Conservation (phyloP, 495 filamentous ascomycete species). For the Xylaria cubensis region DNA sequence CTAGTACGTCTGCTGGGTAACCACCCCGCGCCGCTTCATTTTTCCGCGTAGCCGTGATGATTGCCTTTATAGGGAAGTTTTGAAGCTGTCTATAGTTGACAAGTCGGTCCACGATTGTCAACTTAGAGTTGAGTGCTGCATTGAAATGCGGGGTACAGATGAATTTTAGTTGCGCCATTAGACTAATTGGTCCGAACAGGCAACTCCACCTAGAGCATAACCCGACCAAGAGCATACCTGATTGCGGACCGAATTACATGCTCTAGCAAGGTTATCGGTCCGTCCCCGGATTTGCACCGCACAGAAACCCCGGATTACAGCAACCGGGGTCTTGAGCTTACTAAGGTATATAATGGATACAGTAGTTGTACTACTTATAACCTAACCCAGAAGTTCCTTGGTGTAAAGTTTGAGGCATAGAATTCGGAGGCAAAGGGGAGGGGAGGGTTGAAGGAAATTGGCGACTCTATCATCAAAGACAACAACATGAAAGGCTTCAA, state of each 20-base stretch:
- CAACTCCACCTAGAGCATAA: slow-evolving; percentile 6
- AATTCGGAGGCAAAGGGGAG: background rate
- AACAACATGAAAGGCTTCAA: background rate
- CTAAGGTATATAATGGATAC: background rate
- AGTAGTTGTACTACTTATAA: background rate
- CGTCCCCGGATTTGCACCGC: background rate
- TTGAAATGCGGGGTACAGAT: background rate
- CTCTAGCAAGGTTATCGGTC: background rate
- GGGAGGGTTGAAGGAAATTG: background rate
- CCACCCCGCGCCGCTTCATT: background rate
- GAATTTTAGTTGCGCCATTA: background rate
- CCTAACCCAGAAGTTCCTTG: background rate
- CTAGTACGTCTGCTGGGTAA: background rate
- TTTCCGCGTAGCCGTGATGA: background rate
- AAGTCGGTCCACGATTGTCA: background rate
- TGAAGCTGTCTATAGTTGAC: background rate
- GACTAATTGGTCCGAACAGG: background rate
- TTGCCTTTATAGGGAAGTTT: background rate
- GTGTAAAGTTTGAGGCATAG: background rate
- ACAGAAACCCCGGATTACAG: slow-evolving; percentile 1
- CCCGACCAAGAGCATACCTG: background rate
- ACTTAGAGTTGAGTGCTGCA: background rate
- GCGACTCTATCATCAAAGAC: background rate
- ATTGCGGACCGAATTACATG: background rate
- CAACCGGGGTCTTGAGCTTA: background rate